Evolutionary conservation across 2,329 filamentous ascomycete genomes (phyloP).

Genomic region (Dactylellina parvicollis): DNA sequence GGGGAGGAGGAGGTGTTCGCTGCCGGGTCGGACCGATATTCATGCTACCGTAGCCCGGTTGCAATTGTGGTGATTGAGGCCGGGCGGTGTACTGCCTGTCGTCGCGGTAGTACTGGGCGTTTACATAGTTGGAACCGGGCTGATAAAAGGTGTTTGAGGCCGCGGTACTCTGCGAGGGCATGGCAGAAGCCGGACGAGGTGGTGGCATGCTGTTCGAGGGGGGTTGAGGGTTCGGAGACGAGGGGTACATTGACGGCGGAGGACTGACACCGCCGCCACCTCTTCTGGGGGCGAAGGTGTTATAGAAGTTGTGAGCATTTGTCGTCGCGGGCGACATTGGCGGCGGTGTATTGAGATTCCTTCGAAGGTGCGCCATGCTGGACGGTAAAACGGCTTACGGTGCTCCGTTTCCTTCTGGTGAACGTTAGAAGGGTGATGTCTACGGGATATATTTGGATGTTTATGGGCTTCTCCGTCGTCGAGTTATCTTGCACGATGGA

Average conservation of each 20-base stretch:
- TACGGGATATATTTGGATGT: background rate
- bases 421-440: background rate
- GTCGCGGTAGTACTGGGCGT: constrained; percentile 50
- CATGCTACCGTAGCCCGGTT: constrained; percentile 43
- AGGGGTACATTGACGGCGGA: constrained; percentile 45
- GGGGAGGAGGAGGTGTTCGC: constrained; percentile 13
- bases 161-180: constrained; percentile 29
- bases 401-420: background rate
- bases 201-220: constrained; percentile 19
- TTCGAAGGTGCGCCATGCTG: constrained; percentile 46
- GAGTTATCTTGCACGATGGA: background rate
- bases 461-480: background rate
- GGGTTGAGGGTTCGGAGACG: constrained; percentile 1
- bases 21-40: constrained; percentile 36
- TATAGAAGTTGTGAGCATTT: constrained; percentile 51
- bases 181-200: constrained; percentile 44
- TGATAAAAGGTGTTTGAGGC: constrained; percentile 38
- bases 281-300: constrained; percentile 47
- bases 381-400: background rate
- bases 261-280: constrained; percentile 28
- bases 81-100: constrained; percentile 25
- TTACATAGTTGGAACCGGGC: constrained; percentile 35
- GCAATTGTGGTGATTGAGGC: constrained; percentile 38
- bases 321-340: constrained; percentile 52
- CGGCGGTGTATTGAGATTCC: constrained; percentile 48